These are phyloP conservation scores for Ochetophila trinervis DNA, from an alignment of 306 rosid genomes.

Conservation along the genomic window DNA sequence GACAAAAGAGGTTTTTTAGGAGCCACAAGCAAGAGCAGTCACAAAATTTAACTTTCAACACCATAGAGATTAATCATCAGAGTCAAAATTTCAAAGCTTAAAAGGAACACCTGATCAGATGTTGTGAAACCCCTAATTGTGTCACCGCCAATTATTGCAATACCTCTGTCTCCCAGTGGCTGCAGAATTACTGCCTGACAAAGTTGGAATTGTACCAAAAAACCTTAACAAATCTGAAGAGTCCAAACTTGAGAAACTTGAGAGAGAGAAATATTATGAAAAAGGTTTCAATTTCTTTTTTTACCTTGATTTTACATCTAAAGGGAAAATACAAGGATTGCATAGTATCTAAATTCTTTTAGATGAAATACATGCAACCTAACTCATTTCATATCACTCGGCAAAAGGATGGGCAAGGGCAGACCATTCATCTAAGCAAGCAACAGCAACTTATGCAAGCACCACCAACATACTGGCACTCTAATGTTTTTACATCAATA, in stretches of 20 bases:
- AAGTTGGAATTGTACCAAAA: slow-evolving; percentile 22
- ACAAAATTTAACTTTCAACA: not conserved
- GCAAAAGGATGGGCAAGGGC: not conserved
- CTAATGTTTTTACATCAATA: not conserved
- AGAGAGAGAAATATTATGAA: not conserved
- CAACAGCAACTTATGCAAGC: slow-evolving; percentile 8
- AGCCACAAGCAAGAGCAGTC: not conserved
- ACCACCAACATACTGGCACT: not conserved
- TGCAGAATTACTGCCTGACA: slow-evolving; percentile 87
- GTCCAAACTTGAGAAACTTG: not conserved
- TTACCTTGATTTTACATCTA: no score
- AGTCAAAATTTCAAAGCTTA: not conserved
- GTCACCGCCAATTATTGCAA: slow-evolving; percentile 86
- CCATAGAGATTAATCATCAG: not conserved
- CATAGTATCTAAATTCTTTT: no score
- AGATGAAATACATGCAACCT: no score
- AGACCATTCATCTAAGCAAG: not conserved
- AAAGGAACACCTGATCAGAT: slow-evolving; percentile 63
- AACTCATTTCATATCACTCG: not conserved
- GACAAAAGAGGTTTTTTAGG: not conserved
- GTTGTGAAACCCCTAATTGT: slow-evolving; percentile 85
- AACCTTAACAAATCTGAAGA: not conserved
- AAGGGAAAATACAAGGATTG: no score
- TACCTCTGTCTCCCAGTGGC: slow-evolving; percentile 91
- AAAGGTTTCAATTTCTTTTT: no score